These are phyloP conservation scores for Globisporangium perplexum DNA, from an alignment of 352 stramenopile genomes.

Conservation along the genomic window DNA sequence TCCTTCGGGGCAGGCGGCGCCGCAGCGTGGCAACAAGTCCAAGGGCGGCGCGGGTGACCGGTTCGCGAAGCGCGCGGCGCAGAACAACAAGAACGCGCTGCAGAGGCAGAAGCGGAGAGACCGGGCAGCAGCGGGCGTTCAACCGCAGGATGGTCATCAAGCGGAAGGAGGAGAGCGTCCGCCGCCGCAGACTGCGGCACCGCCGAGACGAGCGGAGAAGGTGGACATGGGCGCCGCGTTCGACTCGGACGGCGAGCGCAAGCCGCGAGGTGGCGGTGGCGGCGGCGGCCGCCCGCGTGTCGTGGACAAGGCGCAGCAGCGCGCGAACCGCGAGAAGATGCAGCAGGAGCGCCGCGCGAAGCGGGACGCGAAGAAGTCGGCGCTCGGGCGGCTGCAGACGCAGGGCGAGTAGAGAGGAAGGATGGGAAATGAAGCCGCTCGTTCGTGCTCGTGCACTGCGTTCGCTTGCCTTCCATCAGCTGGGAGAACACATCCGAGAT, in stretches of 20 bases:
- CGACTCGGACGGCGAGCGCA: slow-evolving; percentile 47
- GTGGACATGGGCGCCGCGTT: slow-evolving; percentile 77
- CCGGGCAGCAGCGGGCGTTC: background rate
- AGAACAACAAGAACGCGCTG: slow-evolving; percentile 14
- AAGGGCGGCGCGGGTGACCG: slow-evolving; percentile 12
- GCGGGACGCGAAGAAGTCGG: slow-evolving; percentile 53
- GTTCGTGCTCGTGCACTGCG: too few species aligned
- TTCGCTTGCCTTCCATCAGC: too few species aligned
- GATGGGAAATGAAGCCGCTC: too few species aligned
- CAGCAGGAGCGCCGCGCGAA: slow-evolving; percentile 44
- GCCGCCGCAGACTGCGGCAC: background rate
- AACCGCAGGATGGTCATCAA: background rate
- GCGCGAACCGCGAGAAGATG: slow-evolving; percentile 53
- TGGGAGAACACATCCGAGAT: too few species aligned
- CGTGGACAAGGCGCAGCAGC: slow-evolving; percentile 50
- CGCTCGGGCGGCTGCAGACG: slow-evolving; percentile 37
- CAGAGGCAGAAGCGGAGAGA: slow-evolving; percentile 14
- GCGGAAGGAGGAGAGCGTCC: background rate
- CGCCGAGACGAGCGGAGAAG: slow-evolving; percentile 21
- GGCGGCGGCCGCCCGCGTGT: slow-evolving; percentile 13
- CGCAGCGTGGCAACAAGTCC: slow-evolving; percentile 16
- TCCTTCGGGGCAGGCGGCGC: background rate
- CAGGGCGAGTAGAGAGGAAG: too few species aligned
- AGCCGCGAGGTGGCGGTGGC: slow-evolving; percentile 2
- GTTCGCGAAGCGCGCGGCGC: slow-evolving; percentile 3